phyloP scores from a whole-genome alignment of 176 grass and related monocot genomes.

The Bromus sterilis region DNA sequence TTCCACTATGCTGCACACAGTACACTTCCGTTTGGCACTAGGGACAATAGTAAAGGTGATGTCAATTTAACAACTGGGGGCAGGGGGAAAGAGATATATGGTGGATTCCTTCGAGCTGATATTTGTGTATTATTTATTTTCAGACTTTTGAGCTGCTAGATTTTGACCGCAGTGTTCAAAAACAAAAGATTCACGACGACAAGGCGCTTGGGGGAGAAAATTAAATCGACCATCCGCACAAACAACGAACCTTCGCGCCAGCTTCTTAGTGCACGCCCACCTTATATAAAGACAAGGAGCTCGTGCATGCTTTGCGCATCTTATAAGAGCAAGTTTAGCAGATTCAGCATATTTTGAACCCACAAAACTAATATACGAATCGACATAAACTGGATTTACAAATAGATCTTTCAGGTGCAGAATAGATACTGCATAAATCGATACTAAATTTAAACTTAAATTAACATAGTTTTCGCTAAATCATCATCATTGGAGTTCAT shows the following conservation, averaged over 20 bases:
- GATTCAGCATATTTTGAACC: no score
- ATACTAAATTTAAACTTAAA: no score
- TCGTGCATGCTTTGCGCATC: no score
- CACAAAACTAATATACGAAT: no score
- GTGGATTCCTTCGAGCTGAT: neutral
- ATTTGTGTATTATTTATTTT: neutral
- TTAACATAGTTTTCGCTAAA: no score
- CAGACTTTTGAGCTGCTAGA: neutral
- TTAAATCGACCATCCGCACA: neutral
- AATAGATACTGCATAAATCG: no score
- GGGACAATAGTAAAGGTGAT: neutral
- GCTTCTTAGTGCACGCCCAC: neutral
- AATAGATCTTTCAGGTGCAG: no score
- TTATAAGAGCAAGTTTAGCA: no score
- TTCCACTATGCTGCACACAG: neutral
- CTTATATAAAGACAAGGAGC: no score
- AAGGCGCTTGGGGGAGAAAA: neutral
- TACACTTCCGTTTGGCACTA: neutral
- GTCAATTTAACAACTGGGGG: neutral
- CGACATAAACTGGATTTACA: no score
- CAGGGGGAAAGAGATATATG: neutral
- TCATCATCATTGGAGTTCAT: no score
- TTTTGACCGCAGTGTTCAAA: neutral
- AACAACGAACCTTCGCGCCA: constrained; percentile 13
- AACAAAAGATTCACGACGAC: neutral